Evolutionary conservation across 2,329 filamentous ascomycete species (phyloP).

Genomic region (Botrytis fabae): DNA sequence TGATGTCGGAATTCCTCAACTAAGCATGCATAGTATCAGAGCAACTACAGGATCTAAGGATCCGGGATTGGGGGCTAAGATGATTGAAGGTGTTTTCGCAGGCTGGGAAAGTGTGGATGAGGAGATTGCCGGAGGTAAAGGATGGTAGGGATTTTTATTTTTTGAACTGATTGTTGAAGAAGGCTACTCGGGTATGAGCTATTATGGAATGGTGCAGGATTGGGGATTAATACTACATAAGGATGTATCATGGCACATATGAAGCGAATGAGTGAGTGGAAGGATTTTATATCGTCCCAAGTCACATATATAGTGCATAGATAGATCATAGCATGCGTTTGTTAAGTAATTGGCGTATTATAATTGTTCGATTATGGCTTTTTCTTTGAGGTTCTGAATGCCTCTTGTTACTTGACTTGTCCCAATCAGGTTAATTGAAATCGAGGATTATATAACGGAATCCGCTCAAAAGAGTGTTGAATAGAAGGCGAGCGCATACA

Average conservation of each 20-base stretch:
- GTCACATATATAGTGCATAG: background rate
- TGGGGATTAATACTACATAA: background rate
- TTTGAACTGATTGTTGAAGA: background rate
- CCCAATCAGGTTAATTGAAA: background rate
- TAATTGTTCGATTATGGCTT: background rate
- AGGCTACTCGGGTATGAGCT: background rate
- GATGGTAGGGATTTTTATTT: slow-evolving; percentile 34
- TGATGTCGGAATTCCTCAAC: slow-evolving; percentile 85
- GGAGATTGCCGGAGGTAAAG: slow-evolving; percentile 58
- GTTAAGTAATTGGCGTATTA: background rate
- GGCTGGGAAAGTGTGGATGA: slow-evolving; percentile 80
- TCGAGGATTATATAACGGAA: background rate
- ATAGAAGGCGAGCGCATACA: background rate
- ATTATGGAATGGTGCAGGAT: background rate
- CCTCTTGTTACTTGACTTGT: background rate
- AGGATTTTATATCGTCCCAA: background rate
- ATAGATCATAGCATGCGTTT: background rate
- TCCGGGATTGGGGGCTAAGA: slow-evolving; percentile 81
- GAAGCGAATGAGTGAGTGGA: background rate
- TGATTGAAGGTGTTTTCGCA: slow-evolving; percentile 88
- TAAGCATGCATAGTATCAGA: slow-evolving; percentile 91
- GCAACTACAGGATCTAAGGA: slow-evolving; percentile 85
- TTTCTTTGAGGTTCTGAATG: background rate
- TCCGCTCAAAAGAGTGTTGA: background rate
- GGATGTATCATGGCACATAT: background rate